phyloP scores from a whole-genome alignment of 2,329 filamentous ascomycete genomes.

The Colletotrichum sp. region DNA sequence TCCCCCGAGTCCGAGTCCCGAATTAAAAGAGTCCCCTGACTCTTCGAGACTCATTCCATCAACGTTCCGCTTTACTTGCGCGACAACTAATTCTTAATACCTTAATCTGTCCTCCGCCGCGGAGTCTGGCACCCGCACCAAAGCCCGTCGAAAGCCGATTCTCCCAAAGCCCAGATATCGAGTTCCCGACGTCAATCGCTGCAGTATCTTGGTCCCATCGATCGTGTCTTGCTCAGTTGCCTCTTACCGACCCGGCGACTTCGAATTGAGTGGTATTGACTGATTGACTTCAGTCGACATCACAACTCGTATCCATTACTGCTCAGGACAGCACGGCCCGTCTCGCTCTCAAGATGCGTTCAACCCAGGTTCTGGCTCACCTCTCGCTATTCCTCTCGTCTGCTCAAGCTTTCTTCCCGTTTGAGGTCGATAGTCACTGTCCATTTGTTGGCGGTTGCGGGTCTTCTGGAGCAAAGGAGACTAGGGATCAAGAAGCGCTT shows the following conservation, averaged over 20 bases:
- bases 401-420: slow-evolving; percentile 52
- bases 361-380: slow-evolving; percentile 43
- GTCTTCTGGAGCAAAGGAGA: slow-evolving; percentile 24
- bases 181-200: not conserved
- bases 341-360: slow-evolving; percentile 44
- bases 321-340: not conserved
- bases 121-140: slow-evolving; percentile 21
- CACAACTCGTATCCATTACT: not conserved
- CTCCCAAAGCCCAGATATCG: not conserved
- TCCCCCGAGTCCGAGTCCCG: not conserved
- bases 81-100: slow-evolving; percentile 21
- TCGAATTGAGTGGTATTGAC: not conserved
- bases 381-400: slow-evolving; percentile 53
- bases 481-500: slow-evolving; percentile 10
- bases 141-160: not conserved
- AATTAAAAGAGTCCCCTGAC: not conserved
- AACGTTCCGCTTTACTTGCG: slow-evolving; percentile 2
- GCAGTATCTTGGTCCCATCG: not conserved
- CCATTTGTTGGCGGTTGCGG: slow-evolving; percentile 31
- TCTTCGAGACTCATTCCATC: not conserved
- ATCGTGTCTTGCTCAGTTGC: not conserved
- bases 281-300: not conserved
- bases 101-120: slow-evolving; percentile 20
- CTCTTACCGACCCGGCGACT: not conserved
- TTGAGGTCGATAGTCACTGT: slow-evolving; percentile 39